Base-by-base conservation (phyloP, 352 stramenopile species). In the Phytophthora nicotianae region DNA sequence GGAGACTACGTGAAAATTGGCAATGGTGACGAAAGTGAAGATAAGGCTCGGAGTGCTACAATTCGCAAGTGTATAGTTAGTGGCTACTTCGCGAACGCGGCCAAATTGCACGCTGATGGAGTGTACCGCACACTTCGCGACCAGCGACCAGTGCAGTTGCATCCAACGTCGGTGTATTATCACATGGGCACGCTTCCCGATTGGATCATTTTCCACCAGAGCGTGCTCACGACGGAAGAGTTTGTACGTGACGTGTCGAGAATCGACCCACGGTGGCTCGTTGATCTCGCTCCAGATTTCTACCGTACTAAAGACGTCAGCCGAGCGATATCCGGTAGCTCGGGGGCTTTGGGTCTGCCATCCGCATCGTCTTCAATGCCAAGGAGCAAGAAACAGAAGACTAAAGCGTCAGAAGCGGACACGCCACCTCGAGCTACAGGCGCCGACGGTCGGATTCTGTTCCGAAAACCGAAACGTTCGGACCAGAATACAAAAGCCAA, bases 151-250 rank as follows among this genome's bases (percentile, higher is more conserved):
- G 81, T 92, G 23, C 78, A 92, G 53, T 74, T 94, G 35, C 86
- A 92, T 59, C 86, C 86, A 38, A 91, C 83, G 32, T 92, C 76
- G 1, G 75, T 90, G 20, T 90, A 87, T 42, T 90, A 89, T 54
- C 72, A 88, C 62, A 74, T 89, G 62, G 80, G 83, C 2, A 83
- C 70, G 10, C 79, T 95, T 29, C 98, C 98, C 3, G 97, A 99
- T 68, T 99, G 98, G 85, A 93, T 99, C 16, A 81, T 98, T 27
- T 99, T 99, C 74, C 97, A 99, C 65, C 96, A 99, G 73, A 96
- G 99, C 40, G 97, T 99, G 21, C 90, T 98, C 43, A 99, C 98
- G 1, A 98, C 89, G 0, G 97, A 99, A 56, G 97, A 99, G 72
- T 98, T 92, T 56, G 84, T 96, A 21, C 81, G 83, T 9, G 79